These are phyloP conservation scores for Pterula multifida DNA, from an alignment of 1,284 basidiomycete species.

Conservation along the genomic window DNA sequence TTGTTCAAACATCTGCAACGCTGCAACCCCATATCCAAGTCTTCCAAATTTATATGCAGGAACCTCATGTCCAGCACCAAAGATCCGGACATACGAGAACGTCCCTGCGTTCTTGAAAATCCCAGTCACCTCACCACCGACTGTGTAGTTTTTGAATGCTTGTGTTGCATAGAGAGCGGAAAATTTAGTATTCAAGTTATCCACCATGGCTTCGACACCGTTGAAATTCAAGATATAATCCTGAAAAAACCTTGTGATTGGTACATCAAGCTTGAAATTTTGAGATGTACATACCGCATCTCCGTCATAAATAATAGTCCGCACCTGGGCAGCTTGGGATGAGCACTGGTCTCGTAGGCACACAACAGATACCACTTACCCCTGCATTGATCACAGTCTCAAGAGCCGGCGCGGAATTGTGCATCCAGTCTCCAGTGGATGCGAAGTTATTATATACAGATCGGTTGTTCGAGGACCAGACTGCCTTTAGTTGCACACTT, in stretches of 20 bases:
- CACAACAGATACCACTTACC: slow-evolving; percentile 19
- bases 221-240: slow-evolving; percentile 50
- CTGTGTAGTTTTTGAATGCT: not conserved
- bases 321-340: slow-evolving; percentile 15
- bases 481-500: not conserved
- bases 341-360: not conserved
- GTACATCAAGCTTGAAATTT: not conserved
- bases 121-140: not conserved
- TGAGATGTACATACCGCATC: slow-evolving; percentile 31
- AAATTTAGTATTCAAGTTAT: slow-evolving; percentile 19
- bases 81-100: not conserved
- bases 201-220: slow-evolving; percentile 51
- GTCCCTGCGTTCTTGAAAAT: not conserved
- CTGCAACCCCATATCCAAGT: not conserved
- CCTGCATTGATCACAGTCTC: slow-evolving; percentile 50
- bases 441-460: slow-evolving; percentile 45
- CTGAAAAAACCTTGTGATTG: slow-evolving; percentile 13
- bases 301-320: slow-evolving; percentile 39
- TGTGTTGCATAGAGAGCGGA: slow-evolving; percentile 24
- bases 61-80: slow-evolving; percentile 1
- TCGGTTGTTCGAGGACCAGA: slow-evolving; percentile 32
- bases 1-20: not conserved
- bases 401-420: slow-evolving; percentile 38
- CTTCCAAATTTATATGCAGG: not conserved
- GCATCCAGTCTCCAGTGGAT: slow-evolving; percentile 53